Evolutionary conservation across 345 rosid species (phyloP).

Genomic region (Euphorbia tirucalli): DNA sequence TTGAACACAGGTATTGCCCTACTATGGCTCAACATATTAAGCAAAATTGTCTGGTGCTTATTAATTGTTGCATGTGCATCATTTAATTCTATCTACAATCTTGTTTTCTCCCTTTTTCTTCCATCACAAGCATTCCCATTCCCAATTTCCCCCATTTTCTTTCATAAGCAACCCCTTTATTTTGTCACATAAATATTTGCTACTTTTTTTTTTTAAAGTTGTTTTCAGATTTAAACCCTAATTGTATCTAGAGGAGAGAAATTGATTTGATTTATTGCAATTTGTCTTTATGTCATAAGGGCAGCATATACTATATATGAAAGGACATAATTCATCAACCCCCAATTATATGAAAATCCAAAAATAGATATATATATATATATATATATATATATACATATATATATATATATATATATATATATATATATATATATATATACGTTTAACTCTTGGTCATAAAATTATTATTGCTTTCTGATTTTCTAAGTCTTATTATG

Average conservation of each 20-base stretch:
- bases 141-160: constrained; percentile 27
- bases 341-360: neutral
- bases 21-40: constrained; percentile 54
- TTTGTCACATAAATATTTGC: too few species aligned
- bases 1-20: constrained; percentile 26
- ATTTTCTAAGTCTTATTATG: too few species aligned
- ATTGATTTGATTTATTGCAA: neutral
- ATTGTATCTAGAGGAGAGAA: neutral
- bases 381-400: too few species aligned
- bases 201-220: too few species aligned
- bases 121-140: constrained; percentile 42
- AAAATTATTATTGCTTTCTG: too few species aligned
- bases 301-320: neutral
- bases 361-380: neutral
- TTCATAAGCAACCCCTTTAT: constrained; percentile 20
- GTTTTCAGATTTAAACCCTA: too few species aligned
- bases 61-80: constrained; percentile 56
- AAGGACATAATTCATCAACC: neutral
- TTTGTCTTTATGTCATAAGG: constrained; percentile 8
- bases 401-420: too few species aligned
- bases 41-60: constrained; percentile 37
- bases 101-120: constrained; percentile 39
- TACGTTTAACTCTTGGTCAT: too few species aligned
- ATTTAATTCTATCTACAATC: constrained; percentile 33
- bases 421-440: too few species aligned